Base-by-base conservation (phyloP, 257 asterid genomes). In the Nicotiana tabacum region DNA sequence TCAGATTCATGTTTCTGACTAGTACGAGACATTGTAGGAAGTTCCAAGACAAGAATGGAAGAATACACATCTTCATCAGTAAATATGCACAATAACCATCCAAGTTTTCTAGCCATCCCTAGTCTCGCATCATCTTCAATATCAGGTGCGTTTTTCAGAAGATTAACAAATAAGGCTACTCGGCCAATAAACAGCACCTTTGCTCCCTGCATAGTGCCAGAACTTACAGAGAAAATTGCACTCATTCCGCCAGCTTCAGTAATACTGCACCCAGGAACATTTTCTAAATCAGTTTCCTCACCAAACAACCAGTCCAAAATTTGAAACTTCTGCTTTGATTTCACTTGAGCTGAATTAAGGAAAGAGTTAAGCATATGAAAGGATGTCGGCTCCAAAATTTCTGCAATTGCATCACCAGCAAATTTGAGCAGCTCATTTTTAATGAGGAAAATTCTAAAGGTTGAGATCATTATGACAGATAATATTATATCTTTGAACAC, bases 301-400 rank as follows among this genome's bases (percentile, higher is more conserved):
- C 87, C 87, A 80, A 94, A 92, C 86, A 94, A 83, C 93, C 97
- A 93, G 82, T 94, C 97, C 90, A 96, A 85, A 78, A 94, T 87
- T 82, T 90, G 92, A 69, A 86, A 84, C 86, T 93, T 96, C 85
- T 90, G 86, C 81, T 88, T 97, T 85, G 89, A 88, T 81, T 85
- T 91, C 84, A 92, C 88, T 82, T 90, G 94, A 85, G 94, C 84
- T 78, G 98, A 94, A 83, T 88, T 91, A 77, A 96, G 84, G 30
- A 96, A 77, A 83, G 97, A 90, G 87, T 91, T 94, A 86, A 96
- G 96, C 80, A 96, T 85, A 89, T 94, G 98, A 84, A 92, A 85
- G 83, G 97, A 91, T 79, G 98, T 92, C 1, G 99, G 98, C 84
- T 90, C 98, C 87, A 96, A 85, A 80, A 89, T 86, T 80, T 96